Percentiles rank a stretch among this genome's conserved stretches.
Conservation (phyloP, 2,329 filamentous ascomycete species). For the Xylaria hypoxylon region DNA sequence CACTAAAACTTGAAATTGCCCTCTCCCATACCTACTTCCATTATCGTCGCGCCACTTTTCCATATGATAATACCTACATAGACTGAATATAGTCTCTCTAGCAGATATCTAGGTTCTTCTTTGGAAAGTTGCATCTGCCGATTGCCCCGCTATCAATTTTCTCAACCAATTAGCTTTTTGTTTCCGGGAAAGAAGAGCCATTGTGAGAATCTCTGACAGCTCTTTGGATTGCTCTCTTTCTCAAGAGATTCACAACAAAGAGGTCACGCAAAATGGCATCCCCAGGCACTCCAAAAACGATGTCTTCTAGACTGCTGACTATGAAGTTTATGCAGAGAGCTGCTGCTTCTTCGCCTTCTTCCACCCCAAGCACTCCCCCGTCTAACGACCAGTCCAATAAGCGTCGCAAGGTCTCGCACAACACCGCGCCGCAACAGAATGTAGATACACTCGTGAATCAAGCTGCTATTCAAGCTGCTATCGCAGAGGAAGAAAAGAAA, state of each 20-base stretch:
- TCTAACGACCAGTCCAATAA: slow-evolving; percentile 68
- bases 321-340: slow-evolving; percentile 99
- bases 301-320: slow-evolving; percentile 88
- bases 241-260: slow-evolving; percentile 7
- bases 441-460: slow-evolving; percentile 65
- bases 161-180: slow-evolving; percentile 4
- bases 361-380: slow-evolving; percentile 58
- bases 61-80: background rate
- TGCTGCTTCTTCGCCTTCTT: slow-evolving; percentile 69
- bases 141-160: background rate
- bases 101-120: background rate
- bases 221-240: background rate
- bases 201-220: slow-evolving; percentile 3
- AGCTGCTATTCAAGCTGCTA: slow-evolving; percentile 70
- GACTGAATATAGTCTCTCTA: background rate
- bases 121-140: background rate
- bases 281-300: slow-evolving; percentile 72
- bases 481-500: slow-evolving; percentile 75
- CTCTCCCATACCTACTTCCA: background rate
- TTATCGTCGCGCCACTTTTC: background rate
- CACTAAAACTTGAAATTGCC: background rate
- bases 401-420: slow-evolving; percentile 66
- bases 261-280: slow-evolving; percentile 56
- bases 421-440: slow-evolving; percentile 50
- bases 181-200: background rate